These are phyloP conservation scores for Didymella arachidicola DNA, from an alignment of 2,329 filamentous ascomycete genomes.

Conservation along the genomic window DNA sequence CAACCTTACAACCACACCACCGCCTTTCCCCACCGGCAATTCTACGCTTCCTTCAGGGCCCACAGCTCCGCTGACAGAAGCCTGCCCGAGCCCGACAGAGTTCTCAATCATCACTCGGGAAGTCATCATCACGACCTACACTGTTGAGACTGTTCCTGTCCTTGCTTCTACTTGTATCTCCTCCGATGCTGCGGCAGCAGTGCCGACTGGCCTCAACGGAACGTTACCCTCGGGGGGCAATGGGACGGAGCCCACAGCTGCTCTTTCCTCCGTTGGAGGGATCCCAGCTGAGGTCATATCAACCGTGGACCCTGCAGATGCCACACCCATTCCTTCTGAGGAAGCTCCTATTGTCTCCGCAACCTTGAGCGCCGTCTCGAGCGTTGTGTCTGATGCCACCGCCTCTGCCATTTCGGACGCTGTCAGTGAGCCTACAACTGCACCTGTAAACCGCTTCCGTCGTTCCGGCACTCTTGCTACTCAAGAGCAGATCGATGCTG, in stretches of 20 bases:
- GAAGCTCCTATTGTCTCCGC: slow-evolving; percentile 7
- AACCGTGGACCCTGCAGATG: background rate
- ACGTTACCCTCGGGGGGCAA: slow-evolving; percentile 3
- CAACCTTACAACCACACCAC: background rate
- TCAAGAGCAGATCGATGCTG: slow-evolving; percentile 34
- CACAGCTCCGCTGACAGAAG: slow-evolving; percentile 21
- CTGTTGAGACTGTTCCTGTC: slow-evolving; percentile 19
- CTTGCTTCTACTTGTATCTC: slow-evolving; percentile 14
- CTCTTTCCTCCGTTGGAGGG: slow-evolving; percentile 1
- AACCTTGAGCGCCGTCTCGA: slow-evolving; percentile 10
- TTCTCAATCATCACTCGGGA: slow-evolving; percentile 22
- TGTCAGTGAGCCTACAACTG: background rate
- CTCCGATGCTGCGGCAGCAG: background rate
- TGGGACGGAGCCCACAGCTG: background rate
- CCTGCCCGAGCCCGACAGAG: slow-evolving; percentile 27
- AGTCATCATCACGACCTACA: slow-evolving; percentile 24
- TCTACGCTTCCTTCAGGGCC: slow-evolving; percentile 22
- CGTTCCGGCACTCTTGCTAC: slow-evolving; percentile 32
- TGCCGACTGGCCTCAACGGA: slow-evolving; percentile 6
- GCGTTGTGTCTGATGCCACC: slow-evolving; percentile 11
- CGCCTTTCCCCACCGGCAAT: slow-evolving; percentile 23
- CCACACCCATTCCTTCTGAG: background rate
- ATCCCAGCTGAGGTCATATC: slow-evolving; percentile 4
- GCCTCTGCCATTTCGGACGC: slow-evolving; percentile 5
- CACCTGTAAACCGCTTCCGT: slow-evolving; percentile 18